Conservation (phyloP, 2,329 filamentous ascomycete species). For the Neopestalotiopsis sp. region DNA sequence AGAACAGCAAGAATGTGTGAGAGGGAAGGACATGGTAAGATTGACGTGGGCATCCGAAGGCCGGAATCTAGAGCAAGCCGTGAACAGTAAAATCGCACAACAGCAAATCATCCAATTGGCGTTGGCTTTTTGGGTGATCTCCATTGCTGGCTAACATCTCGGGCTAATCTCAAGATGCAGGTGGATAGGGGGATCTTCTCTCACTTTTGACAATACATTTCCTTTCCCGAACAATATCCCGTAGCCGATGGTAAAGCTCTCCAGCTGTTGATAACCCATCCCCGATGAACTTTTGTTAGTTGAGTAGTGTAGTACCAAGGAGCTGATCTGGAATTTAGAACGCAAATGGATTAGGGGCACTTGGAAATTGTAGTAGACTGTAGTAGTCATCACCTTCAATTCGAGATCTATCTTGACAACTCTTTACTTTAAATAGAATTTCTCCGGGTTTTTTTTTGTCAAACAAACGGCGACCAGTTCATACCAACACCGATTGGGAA, state of each 20-base stretch:
- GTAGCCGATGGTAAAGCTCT: not conserved
- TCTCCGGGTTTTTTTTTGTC: constrained; percentile 1
- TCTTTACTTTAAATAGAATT: not conserved
- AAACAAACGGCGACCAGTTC: not conserved
- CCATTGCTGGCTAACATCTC: not conserved
- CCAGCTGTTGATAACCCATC: not conserved
- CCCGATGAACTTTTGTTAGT: not conserved
- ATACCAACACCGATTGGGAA: not conserved
- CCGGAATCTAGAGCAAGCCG: not conserved
- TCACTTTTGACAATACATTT: not conserved
- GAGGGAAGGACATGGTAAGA: not conserved
- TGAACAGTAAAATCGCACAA: not conserved
- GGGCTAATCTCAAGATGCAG: constrained; percentile 1
- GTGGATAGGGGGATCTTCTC: not conserved
- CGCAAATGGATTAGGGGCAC: not conserved
- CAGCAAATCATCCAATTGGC: not conserved
- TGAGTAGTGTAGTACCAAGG: not conserved
- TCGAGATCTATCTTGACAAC: not conserved
- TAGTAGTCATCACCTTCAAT: no score
- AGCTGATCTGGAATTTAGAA: not conserved
- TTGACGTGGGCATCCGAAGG: not conserved
- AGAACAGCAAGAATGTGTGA: constrained; percentile 17
- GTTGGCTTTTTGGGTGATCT: not conserved
- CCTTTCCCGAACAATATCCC: not conserved
- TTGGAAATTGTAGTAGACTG: not conserved